A percentile compares a stretch with the other conserved stretches of the same genome.
Conservation (phyloP, 1,284 basidiomycete species). For the Boletus smithii region DNA sequence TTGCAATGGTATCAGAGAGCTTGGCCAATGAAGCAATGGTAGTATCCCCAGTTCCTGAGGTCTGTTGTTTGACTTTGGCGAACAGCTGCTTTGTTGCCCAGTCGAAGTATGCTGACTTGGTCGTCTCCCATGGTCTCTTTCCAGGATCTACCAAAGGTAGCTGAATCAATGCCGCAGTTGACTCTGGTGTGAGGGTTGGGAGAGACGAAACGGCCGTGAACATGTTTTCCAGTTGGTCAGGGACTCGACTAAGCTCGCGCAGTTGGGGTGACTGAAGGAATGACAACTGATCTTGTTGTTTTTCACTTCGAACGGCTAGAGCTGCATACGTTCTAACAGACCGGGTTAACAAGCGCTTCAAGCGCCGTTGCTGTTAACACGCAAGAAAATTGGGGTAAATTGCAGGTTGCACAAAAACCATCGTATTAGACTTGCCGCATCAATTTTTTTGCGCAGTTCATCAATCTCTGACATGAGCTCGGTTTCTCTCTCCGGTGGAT, state of each 20-base stretch:
- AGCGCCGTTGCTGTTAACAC: slow-evolving; percentile 54
- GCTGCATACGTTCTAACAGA: slow-evolving; percentile 45
- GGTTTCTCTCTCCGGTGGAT: slow-evolving; percentile 48
- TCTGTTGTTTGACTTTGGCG: slow-evolving; percentile 42
- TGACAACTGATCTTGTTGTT: slow-evolving; percentile 43
- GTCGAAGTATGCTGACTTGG: slow-evolving; percentile 59
- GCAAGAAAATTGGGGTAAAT: slow-evolving; percentile 4
- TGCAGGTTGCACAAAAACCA: background rate
- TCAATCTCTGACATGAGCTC: slow-evolving; percentile 63
- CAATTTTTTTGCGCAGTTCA: slow-evolving; percentile 51
- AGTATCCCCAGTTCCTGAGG: slow-evolving; percentile 31
- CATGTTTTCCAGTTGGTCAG: slow-evolving; percentile 41
- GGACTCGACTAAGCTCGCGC: slow-evolving; percentile 36
- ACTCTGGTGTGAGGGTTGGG: slow-evolving; percentile 47
- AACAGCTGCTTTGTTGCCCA: slow-evolving; percentile 63
- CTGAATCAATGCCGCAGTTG: slow-evolving; percentile 39
- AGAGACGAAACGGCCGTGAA: slow-evolving; percentile 47
- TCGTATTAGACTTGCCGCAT: slow-evolving; percentile 47
- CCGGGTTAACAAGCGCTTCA: slow-evolving; percentile 51
- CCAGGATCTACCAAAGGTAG: slow-evolving; percentile 50
- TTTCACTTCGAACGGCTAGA: slow-evolving; percentile 43
- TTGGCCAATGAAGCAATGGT: slow-evolving; percentile 29
- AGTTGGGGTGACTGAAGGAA: slow-evolving; percentile 41
- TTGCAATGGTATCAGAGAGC: slow-evolving; percentile 30
- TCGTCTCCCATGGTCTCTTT: slow-evolving; percentile 70